Conservation (phyloP, 306 rosid species). For the Luffa aegyptiaca region DNA sequence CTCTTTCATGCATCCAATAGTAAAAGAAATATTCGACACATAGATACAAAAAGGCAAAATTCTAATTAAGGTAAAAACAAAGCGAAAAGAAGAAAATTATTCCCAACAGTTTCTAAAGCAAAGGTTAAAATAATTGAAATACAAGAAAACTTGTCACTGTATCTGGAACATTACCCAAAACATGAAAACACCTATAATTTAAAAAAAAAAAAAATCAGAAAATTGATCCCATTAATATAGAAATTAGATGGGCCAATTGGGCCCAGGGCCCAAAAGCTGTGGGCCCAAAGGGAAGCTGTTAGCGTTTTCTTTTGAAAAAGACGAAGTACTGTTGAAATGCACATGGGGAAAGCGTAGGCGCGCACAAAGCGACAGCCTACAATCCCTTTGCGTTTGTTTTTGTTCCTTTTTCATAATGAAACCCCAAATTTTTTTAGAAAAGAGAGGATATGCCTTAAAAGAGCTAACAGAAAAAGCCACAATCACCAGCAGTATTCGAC, state of each 20-base stretch:
- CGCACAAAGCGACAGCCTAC: slow-evolving; percentile 9
- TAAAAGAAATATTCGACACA: too few species aligned
- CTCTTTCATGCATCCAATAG: neutral
- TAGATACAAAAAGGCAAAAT: too few species aligned
- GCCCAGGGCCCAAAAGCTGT: neutral
- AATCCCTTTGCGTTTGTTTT: neutral
- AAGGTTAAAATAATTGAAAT: too few species aligned
- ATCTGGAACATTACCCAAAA: too few species aligned
- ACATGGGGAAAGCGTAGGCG: slow-evolving; percentile 8
- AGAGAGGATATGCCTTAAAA: neutral
- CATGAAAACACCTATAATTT: too few species aligned
- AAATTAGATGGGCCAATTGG: slow-evolving; percentile 1
- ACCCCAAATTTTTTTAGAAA: neutral
- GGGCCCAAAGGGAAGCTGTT: neutral
- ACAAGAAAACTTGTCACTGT: too few species aligned
- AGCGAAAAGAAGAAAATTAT: too few species aligned
- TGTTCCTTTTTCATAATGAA: neutral
- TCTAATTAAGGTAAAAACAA: too few species aligned
- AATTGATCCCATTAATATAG: neutral
- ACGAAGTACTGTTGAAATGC: neutral
- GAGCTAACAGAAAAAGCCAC: neutral
- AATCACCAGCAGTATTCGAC: slow-evolving; percentile 8
- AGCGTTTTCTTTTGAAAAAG: neutral
- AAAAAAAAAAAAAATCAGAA: neutral
- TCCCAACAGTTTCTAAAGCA: too few species aligned